Evolutionary conservation across 2,329 filamentous ascomycete species (phyloP), one percentile per base, ranked within the genome.

Genomic region (Bipolaris oryzae): DNA sequence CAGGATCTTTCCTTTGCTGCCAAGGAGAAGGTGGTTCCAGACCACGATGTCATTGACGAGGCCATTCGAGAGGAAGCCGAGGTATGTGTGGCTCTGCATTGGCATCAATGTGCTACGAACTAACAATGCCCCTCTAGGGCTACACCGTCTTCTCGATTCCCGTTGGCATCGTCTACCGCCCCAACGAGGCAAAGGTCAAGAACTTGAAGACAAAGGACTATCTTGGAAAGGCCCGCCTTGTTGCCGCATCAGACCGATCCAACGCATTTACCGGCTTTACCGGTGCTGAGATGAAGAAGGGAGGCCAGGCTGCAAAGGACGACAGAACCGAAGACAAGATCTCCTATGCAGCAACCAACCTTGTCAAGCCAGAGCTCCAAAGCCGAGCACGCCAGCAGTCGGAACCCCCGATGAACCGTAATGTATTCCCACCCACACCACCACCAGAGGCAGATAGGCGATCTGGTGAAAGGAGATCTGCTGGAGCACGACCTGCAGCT

Each of bases 61-160:
- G 95, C 95, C 4, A 98, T 99, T 65, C 83, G 86, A 51, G 95
- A 98, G 75, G 88, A 93, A 70, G 95, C 95, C 58, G 92, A 97
- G 84, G 92, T 95, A 82, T 46, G 49, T 46, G 48, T 44, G n/a
- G 10, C 10, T 39, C 23, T 10, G 13, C 2, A 23, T 3, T 35
- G 7, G 13, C 23, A 23, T 13, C 5, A 23, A 18, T 44, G n/a
- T 16, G 48, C 28, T 34, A 28, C 7, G 1, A 5, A 53, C 69
- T 80, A 58, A 79, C 62, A 53, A 38, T 13, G 18, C 51, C 6
- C n/a, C 3, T 53, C 2, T 60, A 96, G 90, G 95, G 94, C 44
- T 99, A 99, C 74, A 98, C 95, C 0, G 95, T 99, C 39, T 99
- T 99, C 79, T 98, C 93, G 0, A 98, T 98, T 50, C 95, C 95